These are phyloP conservation scores for Dryas octopetala DNA, from an alignment of 306 rosid genomes.

Conservation along the genomic window DNA sequence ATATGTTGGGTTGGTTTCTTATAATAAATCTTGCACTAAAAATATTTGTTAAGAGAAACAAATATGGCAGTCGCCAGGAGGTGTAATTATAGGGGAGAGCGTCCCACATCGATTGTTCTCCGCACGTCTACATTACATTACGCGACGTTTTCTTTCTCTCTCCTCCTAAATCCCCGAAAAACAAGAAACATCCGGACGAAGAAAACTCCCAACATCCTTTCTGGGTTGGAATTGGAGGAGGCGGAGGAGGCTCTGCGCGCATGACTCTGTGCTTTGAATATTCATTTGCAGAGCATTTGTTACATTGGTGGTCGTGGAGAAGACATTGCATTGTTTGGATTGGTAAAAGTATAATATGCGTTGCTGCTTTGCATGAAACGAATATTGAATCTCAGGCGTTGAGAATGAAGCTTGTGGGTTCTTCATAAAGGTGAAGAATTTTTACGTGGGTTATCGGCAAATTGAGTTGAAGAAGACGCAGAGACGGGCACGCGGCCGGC, in stretches of 20 bases:
- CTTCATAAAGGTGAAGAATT: conserved; percentile 8
- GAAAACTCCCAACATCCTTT: background rate
- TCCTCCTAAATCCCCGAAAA: conserved; percentile 37
- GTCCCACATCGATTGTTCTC: conserved; percentile 48
- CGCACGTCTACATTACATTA: conserved; percentile 41
- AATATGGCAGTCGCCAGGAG: too few relatives aligned
- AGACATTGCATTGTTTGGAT: background rate
- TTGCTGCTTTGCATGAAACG: background rate
- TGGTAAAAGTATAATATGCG: too few relatives aligned
- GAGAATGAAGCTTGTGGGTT: conserved; percentile 25
- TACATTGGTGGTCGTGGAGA: background rate
- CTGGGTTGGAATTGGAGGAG: background rate
- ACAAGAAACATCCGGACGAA: conserved; percentile 26
- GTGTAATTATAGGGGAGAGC: conserved; percentile 11
- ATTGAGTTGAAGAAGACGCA: conserved; percentile 13
- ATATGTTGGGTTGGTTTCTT: too few relatives aligned
- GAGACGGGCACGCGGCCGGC: background rate
- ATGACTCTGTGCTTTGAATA: background rate
- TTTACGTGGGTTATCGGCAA: conserved; percentile 3
- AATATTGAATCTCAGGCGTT: conserved; percentile 26
- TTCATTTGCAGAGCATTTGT: background rate
- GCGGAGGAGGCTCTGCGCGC: background rate
- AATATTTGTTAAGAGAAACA: background rate
- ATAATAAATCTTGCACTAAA: background rate
- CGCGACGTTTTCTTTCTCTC: conserved; percentile 40